Conservation (phyloP, 2,329 filamentous ascomycete genomes). For the Cladosporium sp. region DNA sequence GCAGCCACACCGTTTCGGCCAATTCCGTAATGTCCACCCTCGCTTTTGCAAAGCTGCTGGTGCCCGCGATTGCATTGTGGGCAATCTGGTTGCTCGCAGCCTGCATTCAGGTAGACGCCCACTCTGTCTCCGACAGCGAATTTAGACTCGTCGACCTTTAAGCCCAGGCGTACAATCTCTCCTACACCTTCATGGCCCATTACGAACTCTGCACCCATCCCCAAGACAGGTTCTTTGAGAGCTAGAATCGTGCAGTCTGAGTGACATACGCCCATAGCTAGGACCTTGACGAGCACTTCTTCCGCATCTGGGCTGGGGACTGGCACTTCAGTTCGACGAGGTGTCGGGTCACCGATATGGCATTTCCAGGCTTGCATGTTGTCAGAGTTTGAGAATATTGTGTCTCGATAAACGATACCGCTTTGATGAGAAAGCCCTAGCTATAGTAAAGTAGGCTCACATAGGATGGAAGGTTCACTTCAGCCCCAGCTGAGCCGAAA, state of each 20-base stretch:
- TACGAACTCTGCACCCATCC: slow-evolving; percentile 17
- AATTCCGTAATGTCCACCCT: slow-evolving; percentile 45
- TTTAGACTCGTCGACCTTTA: slow-evolving; percentile 12
- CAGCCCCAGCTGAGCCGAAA: background rate
- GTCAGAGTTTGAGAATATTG: background rate
- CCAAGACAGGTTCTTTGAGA: slow-evolving; percentile 23
- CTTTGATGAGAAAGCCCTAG: background rate
- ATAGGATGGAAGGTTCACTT: background rate
- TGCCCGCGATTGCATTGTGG: slow-evolving; percentile 44
- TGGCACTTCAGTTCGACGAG: slow-evolving; percentile 34
- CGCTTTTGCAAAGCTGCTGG: slow-evolving; percentile 39
- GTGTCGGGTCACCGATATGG: slow-evolving; percentile 29
- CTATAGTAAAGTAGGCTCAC: background rate
- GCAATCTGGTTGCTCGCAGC: slow-evolving; percentile 37
- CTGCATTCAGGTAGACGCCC: slow-evolving; percentile 35
- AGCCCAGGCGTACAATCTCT: slow-evolving; percentile 24
- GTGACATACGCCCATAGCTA: slow-evolving; percentile 41
- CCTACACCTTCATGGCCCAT: slow-evolving; percentile 28
- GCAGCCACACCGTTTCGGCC: slow-evolving; percentile 48
- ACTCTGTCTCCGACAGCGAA: slow-evolving; percentile 34
- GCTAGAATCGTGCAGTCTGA: slow-evolving; percentile 37
- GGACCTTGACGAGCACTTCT: slow-evolving; percentile 37
- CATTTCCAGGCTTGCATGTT: slow-evolving; percentile 18
- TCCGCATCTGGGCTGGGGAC: slow-evolving; percentile 30
- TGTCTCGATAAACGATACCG: background rate